Evolutionary conservation across 1,139 yeast species (phyloP).

Genomic region (Arxiozyma telluris): DNA sequence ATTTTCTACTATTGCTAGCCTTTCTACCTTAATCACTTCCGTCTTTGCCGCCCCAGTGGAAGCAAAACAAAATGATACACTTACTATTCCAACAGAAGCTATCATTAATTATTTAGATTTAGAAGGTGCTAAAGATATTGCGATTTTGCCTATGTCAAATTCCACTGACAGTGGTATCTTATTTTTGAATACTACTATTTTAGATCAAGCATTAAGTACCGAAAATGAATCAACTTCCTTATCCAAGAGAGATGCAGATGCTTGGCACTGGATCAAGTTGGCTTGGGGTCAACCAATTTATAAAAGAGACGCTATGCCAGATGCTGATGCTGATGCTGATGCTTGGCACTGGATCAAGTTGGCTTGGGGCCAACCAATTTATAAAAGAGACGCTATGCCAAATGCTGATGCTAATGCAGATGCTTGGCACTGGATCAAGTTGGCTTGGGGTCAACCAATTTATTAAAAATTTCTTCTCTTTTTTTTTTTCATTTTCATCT

Average conservation of each 20-base stretch:
- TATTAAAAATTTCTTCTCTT: constrained; percentile 10
- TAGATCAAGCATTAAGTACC: constrained; percentile 13
- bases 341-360: constrained; percentile 28
- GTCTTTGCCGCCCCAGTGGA: constrained; percentile 17
- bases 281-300: constrained; percentile 14
- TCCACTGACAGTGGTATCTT: constrained; percentile 22
- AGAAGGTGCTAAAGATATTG: constrained; percentile 20
- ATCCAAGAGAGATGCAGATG: constrained; percentile 22
- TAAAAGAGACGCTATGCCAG: constrained; percentile 23
- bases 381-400: constrained; percentile 23
- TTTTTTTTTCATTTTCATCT: too few species aligned
- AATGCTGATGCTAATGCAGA: constrained; percentile 20
- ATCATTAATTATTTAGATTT: constrained; percentile 24
- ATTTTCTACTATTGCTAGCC: constrained; percentile 12
- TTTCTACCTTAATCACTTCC: constrained; percentile 11
- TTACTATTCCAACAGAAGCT: constrained; percentile 24
- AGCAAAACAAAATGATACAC: constrained; percentile 6
- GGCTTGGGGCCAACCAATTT: constrained; percentile 21
- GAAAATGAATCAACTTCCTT: constrained; percentile 8
- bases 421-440: constrained; percentile 27
- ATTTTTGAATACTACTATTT: constrained; percentile 26
- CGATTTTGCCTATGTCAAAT: constrained; percentile 21
- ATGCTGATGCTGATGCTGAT: constrained; percentile 20
- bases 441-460: constrained; percentile 24
- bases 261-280: constrained; percentile 24